Conservation (phyloP, 2,329 filamentous ascomycete genomes). For the Aureobasidium musti region DNA sequence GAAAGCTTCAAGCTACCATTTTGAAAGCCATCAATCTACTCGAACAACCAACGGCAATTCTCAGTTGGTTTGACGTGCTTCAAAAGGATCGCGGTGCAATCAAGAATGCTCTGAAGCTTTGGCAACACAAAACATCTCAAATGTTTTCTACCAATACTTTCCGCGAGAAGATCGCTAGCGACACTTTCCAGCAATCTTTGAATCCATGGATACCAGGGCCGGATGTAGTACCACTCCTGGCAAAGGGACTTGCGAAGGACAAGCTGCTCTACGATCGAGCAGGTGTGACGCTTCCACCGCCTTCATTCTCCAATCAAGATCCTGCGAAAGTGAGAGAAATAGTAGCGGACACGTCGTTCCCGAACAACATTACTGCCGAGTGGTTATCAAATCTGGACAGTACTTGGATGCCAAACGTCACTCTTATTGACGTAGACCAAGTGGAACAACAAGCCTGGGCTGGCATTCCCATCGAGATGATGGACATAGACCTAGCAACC, state of each 20-base stretch:
- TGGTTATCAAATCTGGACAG: neutral
- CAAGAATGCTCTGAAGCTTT: neutral
- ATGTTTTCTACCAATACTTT: neutral
- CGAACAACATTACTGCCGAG: neutral
- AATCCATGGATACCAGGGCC: neutral
- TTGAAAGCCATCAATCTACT: neutral
- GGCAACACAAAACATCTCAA: neutral
- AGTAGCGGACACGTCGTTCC: neutral
- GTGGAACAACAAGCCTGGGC: neutral
- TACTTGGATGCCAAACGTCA: neutral
- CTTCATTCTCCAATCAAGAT: neutral
- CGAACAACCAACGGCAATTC: neutral
- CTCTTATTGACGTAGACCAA: neutral
- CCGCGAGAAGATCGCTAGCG: neutral
- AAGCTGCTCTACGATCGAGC: neutral
- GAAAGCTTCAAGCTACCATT: neutral
- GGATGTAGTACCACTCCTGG: no score
- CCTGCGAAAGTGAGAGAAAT: neutral
- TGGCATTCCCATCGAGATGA: neutral
- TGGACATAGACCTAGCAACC: neutral
- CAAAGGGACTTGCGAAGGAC: neutral
- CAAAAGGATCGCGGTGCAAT: neutral
- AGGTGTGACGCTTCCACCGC: neutral
- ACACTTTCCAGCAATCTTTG: neutral
- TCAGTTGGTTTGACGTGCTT: neutral